Evolutionary conservation across 2,329 filamentous ascomycete genomes (phyloP), one percentile per base, ranked within the genome.

Genomic region (Paraphaeosphaeria sporulosa): DNA sequence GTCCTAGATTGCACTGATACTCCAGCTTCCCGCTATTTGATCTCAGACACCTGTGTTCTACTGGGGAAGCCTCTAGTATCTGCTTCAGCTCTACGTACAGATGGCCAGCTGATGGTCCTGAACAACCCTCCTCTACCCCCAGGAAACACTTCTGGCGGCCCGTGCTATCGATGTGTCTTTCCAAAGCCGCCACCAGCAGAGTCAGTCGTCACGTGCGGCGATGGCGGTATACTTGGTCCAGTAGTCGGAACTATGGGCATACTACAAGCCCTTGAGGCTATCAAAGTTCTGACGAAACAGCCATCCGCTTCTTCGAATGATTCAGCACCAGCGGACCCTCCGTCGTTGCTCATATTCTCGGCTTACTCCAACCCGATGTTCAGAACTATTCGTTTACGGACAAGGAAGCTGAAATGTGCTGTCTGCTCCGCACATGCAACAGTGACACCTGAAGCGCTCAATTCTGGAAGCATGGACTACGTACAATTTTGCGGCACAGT

Each of bases 1-100:
- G 87, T 98, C 1, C 87, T 99, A 13, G 95, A 99, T 77, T 99
- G 95, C 76, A 98, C 94, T 10, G 95, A 99, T 78, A 93, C 94
- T 65, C 94, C 95, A 0, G 90, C 92, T 1, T 92, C 93, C 0
- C 91, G 95, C 46, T 98, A 99, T 76, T 86, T 98, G 48, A 92
- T 98, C 65, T 97, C 93, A 0, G 95, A 99, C 74, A 87, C 91
- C 17, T 96, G 93, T 68, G 90, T 97, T 10, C 82, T 97, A 4
- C 83, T 94, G 0, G 80, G 84, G 2, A 95, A 93, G 71, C 89
- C 92, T 0, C 85, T 99, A 17, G 87, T 98, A 13, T 97, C 93
- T 3, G 95, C 94, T 1, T 96, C 94, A 0, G 94, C 95, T 0
- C 85, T 98, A 25, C 89, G 92, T 19, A 93, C 90, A 0, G 94